A percentile compares a stretch with the other conserved stretches of the same genome.
Evolutionary conservation across 2,329 filamentous ascomycete genomes (phyloP).

Genomic region (Trichoderma simmonsii): DNA sequence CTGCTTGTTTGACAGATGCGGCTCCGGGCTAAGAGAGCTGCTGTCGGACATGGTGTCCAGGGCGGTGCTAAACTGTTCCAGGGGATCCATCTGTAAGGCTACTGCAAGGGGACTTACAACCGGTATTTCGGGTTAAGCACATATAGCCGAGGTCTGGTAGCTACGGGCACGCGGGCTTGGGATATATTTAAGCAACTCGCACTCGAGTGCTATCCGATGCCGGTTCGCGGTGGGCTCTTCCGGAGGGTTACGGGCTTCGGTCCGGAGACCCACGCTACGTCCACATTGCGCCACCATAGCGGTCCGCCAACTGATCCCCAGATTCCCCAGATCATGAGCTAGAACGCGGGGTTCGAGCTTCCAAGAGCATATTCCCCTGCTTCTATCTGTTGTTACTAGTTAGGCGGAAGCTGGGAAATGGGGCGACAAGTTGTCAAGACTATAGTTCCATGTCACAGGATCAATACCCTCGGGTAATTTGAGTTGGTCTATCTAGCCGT

Average conservation of each 20-base stretch:
- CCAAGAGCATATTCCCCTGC: background rate
- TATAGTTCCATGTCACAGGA: background rate
- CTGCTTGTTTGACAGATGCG: slow-evolving; percentile 10
- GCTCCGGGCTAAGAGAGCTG: slow-evolving; percentile 10
- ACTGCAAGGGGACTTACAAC: background rate
- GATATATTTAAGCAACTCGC: background rate
- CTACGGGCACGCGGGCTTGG: background rate
- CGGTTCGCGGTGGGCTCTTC: background rate
- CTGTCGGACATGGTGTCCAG: background rate
- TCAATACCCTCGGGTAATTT: background rate
- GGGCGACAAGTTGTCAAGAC: background rate
- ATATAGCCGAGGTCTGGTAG: slow-evolving; percentile 10
- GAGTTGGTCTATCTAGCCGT: background rate
- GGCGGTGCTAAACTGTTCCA: background rate
- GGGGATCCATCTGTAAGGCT: slow-evolving; percentile 13
- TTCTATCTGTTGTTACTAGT: background rate
- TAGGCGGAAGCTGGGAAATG: background rate
- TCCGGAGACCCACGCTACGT: slow-evolving; percentile 4
- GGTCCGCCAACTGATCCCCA: slow-evolving; percentile 13
- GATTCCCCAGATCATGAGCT: slow-evolving; percentile 5
- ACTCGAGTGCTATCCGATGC: background rate
- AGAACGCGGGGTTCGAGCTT: background rate
- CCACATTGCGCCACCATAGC: background rate
- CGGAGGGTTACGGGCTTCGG: background rate
- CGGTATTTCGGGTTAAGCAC: background rate